Conservation (phyloP, 2,329 filamentous ascomycete genomes). For the Aureobasidium pullulans region DNA sequence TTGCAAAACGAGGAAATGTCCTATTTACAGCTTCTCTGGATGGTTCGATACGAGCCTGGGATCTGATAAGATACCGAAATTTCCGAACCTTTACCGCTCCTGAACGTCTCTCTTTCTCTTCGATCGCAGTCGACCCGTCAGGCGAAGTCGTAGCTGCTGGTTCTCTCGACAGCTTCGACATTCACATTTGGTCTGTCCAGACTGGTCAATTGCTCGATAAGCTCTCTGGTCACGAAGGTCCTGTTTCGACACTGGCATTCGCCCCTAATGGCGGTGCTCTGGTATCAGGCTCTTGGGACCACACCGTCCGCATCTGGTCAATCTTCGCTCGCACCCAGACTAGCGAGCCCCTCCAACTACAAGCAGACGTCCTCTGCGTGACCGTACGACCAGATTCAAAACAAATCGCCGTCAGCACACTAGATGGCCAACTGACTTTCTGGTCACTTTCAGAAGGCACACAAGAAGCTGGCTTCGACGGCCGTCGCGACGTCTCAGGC, state of each 20-base stretch:
- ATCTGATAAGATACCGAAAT: conserved; percentile 90
- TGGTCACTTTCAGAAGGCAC: conserved; percentile 86
- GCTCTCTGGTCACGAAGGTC: conserved; percentile 86
- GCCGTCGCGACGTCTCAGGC: conserved; percentile 84
- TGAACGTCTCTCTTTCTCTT: conserved; percentile 83
- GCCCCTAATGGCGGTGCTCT: conserved; percentile 76
- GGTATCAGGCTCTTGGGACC: conserved; percentile 93
- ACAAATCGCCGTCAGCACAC: conserved; percentile 82
- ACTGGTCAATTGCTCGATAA: conserved; percentile 91
- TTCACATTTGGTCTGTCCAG: conserved; percentile 98
- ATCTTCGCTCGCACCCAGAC: conserved; percentile 92
- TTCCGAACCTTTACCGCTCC: conserved; percentile 96
- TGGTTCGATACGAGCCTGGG: conserved; percentile 91
- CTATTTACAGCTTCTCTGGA: conserved; percentile 93
- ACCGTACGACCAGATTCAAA: conserved; percentile 83
- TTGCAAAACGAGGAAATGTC: conserved; percentile 90
- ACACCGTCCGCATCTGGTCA: conserved; percentile 90
- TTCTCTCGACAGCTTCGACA: conserved; percentile 91
- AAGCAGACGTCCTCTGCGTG: conserved; percentile 82
- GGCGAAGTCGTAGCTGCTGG: conserved; percentile 94
- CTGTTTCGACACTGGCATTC: conserved; percentile 81
- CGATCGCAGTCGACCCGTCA: conserved; percentile 90
- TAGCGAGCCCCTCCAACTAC: conserved; percentile 84
- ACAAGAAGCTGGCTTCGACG: conserved; percentile 80
- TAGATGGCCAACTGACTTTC: conserved; percentile 91